Percentiles rank a stretch among this genome's conserved stretches.
These are phyloP conservation scores for Diddensiella santjacobensis DNA, from an alignment of 805 yeast genomes.

Conservation along the genomic window DNA sequence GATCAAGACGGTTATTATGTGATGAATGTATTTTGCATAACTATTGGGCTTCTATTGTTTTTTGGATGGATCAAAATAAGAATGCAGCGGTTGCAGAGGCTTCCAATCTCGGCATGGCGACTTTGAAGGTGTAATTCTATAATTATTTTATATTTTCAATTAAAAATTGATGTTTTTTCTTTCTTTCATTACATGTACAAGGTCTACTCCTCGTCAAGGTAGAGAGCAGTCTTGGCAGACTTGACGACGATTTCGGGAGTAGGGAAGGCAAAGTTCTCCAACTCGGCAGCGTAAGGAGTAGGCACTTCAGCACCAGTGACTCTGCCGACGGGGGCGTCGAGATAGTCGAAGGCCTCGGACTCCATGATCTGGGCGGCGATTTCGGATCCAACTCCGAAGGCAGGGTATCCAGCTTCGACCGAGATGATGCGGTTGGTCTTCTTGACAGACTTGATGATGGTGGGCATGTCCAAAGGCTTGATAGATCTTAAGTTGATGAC, in stretches of 20 bases:
- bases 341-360: slow-evolving; percentile 94
- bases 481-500: slow-evolving; percentile 94
- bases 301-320: slow-evolving; percentile 99
- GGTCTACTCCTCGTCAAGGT: slow-evolving; percentile 31
- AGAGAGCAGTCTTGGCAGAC: slow-evolving; percentile 47
- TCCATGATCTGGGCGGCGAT: slow-evolving; percentile 97
- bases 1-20: slow-evolving; percentile 79
- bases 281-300: slow-evolving; percentile 93
- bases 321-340: slow-evolving; percentile 98
- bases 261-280: slow-evolving; percentile 99
- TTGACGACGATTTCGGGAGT: slow-evolving; percentile 84
- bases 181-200: not conserved
- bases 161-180: not conserved
- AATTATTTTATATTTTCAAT: not conserved
- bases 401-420: slow-evolving; percentile 97
- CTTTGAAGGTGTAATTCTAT: slow-evolving; percentile 28
- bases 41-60: slow-evolving; percentile 61
- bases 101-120: slow-evolving; percentile 80
- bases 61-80: slow-evolving; percentile 62
- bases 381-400: slow-evolving; percentile 98
- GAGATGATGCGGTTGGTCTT: slow-evolving; percentile 95
- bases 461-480: slow-evolving; percentile 89
- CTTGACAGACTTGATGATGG: slow-evolving; percentile 83
- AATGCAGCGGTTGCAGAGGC: slow-evolving; percentile 58
- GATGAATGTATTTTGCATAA: slow-evolving; percentile 69